phyloP scores from a whole-genome alignment of 345 rosid genomes.

The Sonneratia caseolaris region DNA sequence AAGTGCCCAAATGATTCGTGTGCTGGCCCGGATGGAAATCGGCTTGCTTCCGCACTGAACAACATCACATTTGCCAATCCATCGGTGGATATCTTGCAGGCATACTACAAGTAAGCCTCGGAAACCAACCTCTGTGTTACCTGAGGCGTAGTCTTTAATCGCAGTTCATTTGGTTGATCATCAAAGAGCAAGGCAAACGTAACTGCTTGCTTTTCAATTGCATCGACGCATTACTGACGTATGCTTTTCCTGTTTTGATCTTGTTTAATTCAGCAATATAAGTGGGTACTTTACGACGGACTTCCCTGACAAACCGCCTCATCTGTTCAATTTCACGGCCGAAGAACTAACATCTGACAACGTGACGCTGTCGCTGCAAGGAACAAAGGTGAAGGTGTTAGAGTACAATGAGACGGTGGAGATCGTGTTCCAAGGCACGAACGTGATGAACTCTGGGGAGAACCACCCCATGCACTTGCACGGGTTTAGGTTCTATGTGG shows the following conservation, averaged over 20 bases:
- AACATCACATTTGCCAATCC: conserved; percentile 30
- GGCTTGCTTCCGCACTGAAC: conserved; percentile 39
- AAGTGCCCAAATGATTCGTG: conserved; percentile 17
- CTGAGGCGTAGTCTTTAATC: too few relatives aligned
- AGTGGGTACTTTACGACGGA: conserved; percentile 28
- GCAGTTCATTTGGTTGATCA: neutral
- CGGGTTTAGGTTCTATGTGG: conserved; percentile 21
- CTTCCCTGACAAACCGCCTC: conserved; percentile 30
- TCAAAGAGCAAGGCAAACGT: neutral
- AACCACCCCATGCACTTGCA: conserved; percentile 35
- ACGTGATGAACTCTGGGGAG: conserved; percentile 17
- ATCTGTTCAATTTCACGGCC: conserved; percentile 24
- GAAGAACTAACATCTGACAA: conserved; percentile 12
- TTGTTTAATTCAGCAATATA: conserved; percentile 8
- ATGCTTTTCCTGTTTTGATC: neutral
- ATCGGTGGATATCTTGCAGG: conserved; percentile 26
- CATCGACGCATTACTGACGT: neutral
- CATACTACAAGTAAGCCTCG: conserved; percentile 23
- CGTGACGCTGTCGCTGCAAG: conserved; percentile 15
- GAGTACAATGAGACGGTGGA: conserved; percentile 21
- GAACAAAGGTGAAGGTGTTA: conserved; percentile 22
- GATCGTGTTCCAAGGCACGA: conserved; percentile 29
- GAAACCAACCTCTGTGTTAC: neutral
- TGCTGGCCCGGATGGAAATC: conserved; percentile 26
- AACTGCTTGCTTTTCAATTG: neutral